Conservation (phyloP, 78 protist genomes). For the Acrasis kona region DNA sequence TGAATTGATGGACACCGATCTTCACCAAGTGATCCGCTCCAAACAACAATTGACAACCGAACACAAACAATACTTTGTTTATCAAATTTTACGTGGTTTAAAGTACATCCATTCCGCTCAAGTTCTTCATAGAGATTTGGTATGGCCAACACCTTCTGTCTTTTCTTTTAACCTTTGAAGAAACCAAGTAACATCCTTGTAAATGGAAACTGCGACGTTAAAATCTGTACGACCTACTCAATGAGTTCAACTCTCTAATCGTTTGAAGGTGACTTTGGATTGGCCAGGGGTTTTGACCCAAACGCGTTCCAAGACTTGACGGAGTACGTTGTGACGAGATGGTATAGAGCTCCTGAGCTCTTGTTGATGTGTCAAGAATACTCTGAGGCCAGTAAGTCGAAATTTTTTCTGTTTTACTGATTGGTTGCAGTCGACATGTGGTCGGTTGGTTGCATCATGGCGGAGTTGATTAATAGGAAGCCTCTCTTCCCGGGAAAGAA, state of each 20-base stretch:
- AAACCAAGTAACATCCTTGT: constrained; percentile 94
- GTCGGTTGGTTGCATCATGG: constrained; percentile 58
- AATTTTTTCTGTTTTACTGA: too few relatives aligned
- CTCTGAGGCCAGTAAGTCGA: too few relatives aligned
- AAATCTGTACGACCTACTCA: too few relatives aligned
- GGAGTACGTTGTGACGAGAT: constrained; percentile 59
- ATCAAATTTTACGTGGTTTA: constrained; percentile 86
- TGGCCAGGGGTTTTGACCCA: not conserved
- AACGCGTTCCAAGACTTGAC: constrained; percentile 13
- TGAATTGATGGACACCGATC: constrained; percentile 94
- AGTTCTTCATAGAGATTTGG: constrained; percentile 85
- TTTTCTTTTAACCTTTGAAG: too few relatives aligned
- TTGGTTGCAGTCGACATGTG: constrained; percentile 60
- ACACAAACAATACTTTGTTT: constrained; percentile 91
- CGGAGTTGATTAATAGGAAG: constrained; percentile 31
- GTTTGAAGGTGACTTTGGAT: not conserved
- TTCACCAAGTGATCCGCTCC: constrained; percentile 78
- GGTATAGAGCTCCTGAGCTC: constrained; percentile 75
- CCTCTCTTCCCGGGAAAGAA: constrained; percentile 50
- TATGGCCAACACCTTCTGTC: too few relatives aligned
- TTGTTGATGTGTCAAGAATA: constrained; percentile 8
- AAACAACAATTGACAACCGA: constrained; percentile 82
- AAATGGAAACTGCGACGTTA: constrained; percentile 87
- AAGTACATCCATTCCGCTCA: constrained; percentile 92
- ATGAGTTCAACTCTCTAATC: too few relatives aligned